Conservation (phyloP, 1,284 basidiomycete genomes). For the Papiliotrema nemorosa region DNA sequence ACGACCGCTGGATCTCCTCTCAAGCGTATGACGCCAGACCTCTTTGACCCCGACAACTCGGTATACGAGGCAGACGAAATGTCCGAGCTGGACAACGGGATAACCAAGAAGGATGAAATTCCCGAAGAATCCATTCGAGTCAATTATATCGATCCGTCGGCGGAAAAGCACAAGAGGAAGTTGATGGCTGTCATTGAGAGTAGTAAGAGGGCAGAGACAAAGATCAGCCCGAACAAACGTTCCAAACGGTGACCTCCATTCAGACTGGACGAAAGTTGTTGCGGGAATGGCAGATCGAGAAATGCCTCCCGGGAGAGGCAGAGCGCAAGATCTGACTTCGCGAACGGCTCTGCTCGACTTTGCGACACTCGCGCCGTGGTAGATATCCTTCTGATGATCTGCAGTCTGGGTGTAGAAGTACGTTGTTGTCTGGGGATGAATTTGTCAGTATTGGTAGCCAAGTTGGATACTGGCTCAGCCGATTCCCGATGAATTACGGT, state of each 20-base stretch:
- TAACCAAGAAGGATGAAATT: background rate
- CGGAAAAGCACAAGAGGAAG: constrained; percentile 31
- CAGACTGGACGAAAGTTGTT: too few relatives aligned
- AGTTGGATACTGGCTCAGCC: too few relatives aligned
- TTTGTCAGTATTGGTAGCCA: too few relatives aligned
- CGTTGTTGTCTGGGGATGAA: too few relatives aligned
- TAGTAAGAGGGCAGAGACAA: background rate
- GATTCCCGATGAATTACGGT: too few relatives aligned
- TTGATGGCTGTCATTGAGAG: constrained; percentile 28
- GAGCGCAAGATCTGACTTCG: too few relatives aligned
- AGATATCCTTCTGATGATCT: too few relatives aligned
- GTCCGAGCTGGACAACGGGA: background rate
- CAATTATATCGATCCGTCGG: constrained; percentile 29
- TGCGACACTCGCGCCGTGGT: too few relatives aligned
- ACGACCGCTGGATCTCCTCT: background rate
- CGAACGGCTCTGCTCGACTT: too few relatives aligned
- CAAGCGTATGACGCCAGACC: background rate
- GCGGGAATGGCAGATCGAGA: too few relatives aligned
- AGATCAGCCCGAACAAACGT: background rate
- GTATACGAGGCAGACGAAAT: background rate
- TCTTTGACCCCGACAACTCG: background rate
- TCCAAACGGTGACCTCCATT: background rate
- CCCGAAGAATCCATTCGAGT: constrained; percentile 38
- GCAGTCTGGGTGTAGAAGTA: too few relatives aligned
- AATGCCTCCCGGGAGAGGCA: too few relatives aligned